Conservation (phyloP, 441 rosid genomes). For the Pelargonium citronellum region DNA sequence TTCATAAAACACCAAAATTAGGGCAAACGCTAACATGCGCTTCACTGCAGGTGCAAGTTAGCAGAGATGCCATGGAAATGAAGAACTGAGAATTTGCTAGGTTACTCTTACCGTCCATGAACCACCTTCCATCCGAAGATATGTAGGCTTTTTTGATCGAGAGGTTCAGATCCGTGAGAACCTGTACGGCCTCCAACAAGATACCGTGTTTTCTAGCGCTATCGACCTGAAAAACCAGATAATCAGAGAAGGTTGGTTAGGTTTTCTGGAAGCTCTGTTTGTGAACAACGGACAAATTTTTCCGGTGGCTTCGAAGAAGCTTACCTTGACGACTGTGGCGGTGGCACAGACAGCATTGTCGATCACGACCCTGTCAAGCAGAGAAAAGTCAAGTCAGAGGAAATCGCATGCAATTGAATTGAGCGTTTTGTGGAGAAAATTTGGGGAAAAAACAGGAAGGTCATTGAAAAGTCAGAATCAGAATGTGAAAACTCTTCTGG, state of each 20-base stretch:
- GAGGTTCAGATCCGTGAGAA: constrained; percentile 85
- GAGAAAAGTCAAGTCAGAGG: not conserved
- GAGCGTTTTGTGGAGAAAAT: not conserved
- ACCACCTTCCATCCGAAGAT: constrained; percentile 93
- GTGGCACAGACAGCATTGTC: constrained; percentile 41
- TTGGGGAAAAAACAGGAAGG: not conserved
- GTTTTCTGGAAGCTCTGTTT: not conserved
- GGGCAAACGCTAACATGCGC: not conserved
- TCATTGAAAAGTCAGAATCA: not conserved
- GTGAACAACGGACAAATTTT: not conserved
- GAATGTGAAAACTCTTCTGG: no score
- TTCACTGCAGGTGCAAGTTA: not conserved
- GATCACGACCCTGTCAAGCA: constrained; percentile 37
- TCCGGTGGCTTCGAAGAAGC: not conserved
- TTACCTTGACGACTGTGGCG: constrained; percentile 48
- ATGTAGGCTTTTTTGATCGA: constrained; percentile 77
- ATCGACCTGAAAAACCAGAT: constrained; percentile 43
- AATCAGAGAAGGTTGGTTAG: not conserved
- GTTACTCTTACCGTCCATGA: constrained; percentile 71
- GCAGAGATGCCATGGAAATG: not conserved
- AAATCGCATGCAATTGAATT: not conserved
- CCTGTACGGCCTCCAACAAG: constrained; percentile 86
- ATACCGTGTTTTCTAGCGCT: constrained; percentile 89
- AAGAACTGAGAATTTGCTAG: not conserved
- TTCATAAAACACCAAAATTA: not conserved